These are phyloP conservation scores for Botrytis squamosa DNA, from an alignment of 2,329 filamentous ascomycete species.

Conservation along the genomic window DNA sequence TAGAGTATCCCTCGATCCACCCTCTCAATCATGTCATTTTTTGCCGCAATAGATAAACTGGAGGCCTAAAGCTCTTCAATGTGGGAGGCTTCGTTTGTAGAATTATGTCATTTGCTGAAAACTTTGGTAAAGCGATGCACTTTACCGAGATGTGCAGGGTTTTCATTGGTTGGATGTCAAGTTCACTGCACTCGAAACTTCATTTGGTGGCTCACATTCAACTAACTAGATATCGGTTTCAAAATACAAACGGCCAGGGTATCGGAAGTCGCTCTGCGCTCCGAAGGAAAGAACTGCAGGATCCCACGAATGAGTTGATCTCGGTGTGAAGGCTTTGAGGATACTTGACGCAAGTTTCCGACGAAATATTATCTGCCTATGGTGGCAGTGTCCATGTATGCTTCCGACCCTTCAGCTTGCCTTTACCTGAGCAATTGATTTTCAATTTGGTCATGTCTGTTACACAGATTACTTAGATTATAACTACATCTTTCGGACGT, in stretches of 20 bases:
- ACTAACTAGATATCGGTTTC: too few species aligned
- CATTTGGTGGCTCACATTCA: too few species aligned
- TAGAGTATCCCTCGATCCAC: neutral
- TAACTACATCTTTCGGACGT: neutral
- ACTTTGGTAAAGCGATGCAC: neutral
- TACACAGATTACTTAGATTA: neutral
- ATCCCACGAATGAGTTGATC: neutral
- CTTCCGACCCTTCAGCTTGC: neutral
- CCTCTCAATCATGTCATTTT: neutral
- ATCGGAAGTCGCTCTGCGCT: too few species aligned
- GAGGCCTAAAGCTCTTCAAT: neutral
- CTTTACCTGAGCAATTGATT: neutral
- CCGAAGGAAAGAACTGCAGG: neutral
- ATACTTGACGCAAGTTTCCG: neutral
- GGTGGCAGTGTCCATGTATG: neutral
- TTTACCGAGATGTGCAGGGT: neutral
- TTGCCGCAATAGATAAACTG: neutral
- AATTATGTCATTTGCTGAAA: neutral
- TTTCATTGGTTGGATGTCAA: neutral
- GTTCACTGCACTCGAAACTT: neutral
- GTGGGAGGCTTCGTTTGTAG: neutral
- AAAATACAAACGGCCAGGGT: too few species aligned
- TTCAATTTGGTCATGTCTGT: neutral
- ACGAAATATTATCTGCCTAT: neutral
- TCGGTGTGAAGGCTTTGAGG: neutral